Base-by-base conservation (phyloP, 345 rosid genomes). In the Populus euphratica region DNA sequence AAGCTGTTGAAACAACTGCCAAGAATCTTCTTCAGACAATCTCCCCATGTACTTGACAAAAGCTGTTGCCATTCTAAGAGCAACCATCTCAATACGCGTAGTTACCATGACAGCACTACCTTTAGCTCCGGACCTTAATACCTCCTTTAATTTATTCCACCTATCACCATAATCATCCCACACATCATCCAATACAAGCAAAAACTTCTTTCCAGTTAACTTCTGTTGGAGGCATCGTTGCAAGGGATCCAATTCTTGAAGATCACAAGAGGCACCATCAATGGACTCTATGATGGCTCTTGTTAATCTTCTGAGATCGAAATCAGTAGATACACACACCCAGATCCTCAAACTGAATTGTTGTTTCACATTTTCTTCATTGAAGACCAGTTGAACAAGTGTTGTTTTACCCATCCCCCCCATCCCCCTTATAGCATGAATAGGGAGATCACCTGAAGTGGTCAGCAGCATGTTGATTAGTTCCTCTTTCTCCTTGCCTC, bases 171-270 rank as follows among this genome's bases (percentile, higher is more conserved):
- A 1, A 31, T 47, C 68, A 9, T 66, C 64, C 78, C 72, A 44
- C 29, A 75, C 70, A 33, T 75, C 78, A 75, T 66, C 77, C 9
- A 63, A 23, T 4, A 74, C 43, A 18, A 74, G 77, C 69, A 74
- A 36, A 41, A 63, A 74, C 18, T 5, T 63, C 29, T 17, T 63
- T 41, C 70, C 61, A 29, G 59, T 36, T 36, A 36, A 36, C 39
- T 47, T 74, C 4, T 33, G n/a, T 35, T n/a, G 78, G 43, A 75
- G 72, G 11, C 29, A 31, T 3, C 14, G 63, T 13, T 66, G 78
- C 65, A 75, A 50, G 43, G n/a, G 35, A 66, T 67, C 78, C 61
- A 75, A 65, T 29, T 31, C 38, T 13, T 31, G 33, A 35, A 31
- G 6, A n/a, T 20, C 38, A 35, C 64, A 67, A 47, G 62, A 29